Conservation (phyloP, 164 flowering plant genomes). For the Pachysandra terminalis region DNA sequence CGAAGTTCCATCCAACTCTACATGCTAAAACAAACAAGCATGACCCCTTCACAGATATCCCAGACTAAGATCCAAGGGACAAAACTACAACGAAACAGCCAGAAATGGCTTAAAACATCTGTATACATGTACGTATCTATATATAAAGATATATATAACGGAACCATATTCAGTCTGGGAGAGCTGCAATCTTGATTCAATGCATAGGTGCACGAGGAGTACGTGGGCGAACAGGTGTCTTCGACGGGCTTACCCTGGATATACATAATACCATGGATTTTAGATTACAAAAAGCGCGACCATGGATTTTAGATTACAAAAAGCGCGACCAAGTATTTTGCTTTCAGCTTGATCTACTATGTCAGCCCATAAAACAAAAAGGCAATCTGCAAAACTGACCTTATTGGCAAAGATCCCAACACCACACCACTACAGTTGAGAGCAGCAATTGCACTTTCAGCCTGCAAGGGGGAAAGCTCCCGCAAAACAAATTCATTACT, state of each 20-base stretch:
- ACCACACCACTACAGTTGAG: conserved; percentile 79
- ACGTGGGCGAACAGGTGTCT: conserved; percentile 76
- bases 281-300: background rate
- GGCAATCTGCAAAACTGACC: conserved; percentile 26
- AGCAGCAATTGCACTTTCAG: conserved; percentile 88
- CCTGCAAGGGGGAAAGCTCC: conserved; percentile 34
- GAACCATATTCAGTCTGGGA: conserved; percentile 12
- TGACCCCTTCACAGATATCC: conserved; percentile 16
- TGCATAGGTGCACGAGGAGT: conserved; percentile 48
- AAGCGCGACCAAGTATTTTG: background rate
- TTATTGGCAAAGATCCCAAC: conserved; percentile 71
- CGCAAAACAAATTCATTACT: background rate
- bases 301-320: background rate
- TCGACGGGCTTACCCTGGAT: conserved; percentile 84
- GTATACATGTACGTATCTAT: conserved; percentile 28
- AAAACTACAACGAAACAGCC: conserved; percentile 16
- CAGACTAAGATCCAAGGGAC: conserved; percentile 13
- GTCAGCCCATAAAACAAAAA: background rate
- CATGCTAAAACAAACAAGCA: conserved; percentile 23
- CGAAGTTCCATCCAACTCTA: conserved; percentile 49
- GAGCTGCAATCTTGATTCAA: conserved; percentile 24
- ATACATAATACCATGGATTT: conserved; percentile 2
- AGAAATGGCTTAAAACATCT: conserved; percentile 23
- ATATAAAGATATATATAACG: conserved; percentile 16
- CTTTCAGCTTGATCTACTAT: background rate